Base-by-base conservation (phyloP, 345 rosid species). In the Hibiscus trionum region DNA sequence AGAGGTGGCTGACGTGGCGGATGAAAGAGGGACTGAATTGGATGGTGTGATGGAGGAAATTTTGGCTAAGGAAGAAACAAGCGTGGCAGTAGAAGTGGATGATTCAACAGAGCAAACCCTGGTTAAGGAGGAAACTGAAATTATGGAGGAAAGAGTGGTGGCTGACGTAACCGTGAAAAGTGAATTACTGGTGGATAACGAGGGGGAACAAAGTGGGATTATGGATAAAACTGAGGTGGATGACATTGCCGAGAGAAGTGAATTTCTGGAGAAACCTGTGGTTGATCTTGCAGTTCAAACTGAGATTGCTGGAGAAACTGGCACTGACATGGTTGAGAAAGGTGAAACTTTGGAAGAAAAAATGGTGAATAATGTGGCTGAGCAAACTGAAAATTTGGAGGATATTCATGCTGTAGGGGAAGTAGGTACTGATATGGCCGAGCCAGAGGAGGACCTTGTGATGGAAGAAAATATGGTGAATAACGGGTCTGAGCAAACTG, bases 381-480 rank as follows among this genome's bases (percentile, higher is more conserved):
- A 76, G 76, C 69, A 71, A 71, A 78, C 65, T 16, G 76, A 66
- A 69, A 74, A 19, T 42, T 15, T 73, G 37, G 81, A 76, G 66
- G 74, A 35, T 68, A 57, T 11, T 69, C 72, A 75, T 56, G 62
- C 69, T 37, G 44, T 60, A 42, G 73, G 64, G 76, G 82, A 59
- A 50, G 24, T 37, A 12, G 29, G 61, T 21, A 57, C 1, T 9
- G 75, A 76, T 50, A 57, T 33, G 24, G 29, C 77, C 37, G 76
- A 72, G 66, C 56, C 31, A 31, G 81, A 61, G 44, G 73, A 61
- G 57, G 82, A 81, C 49, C 57, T 65, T 4, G 86, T 77, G 69
- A 73, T 65, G 65, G 72, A 21, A 58, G 60, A 35, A 16, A 78
- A 63, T 29, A 50, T 53, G 29, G 81, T 69, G 71, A 73, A 72